These are phyloP conservation scores for Fusarium nisikadoi DNA, from an alignment of 2,329 filamentous ascomycete genomes.

Conservation along the genomic window DNA sequence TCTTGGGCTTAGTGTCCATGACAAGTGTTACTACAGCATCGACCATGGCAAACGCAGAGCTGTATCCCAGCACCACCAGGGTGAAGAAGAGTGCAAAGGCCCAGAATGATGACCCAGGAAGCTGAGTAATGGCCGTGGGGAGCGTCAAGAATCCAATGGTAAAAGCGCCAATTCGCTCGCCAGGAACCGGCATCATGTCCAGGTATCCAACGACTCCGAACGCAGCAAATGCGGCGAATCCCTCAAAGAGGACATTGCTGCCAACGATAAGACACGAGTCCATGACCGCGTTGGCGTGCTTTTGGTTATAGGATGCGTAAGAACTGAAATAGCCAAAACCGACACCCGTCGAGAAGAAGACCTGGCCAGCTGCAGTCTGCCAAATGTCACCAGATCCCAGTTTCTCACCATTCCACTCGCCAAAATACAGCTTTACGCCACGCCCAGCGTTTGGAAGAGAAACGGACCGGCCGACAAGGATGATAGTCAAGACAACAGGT, in stretches of 20 bases:
- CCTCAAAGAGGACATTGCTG: conserved; percentile 67
- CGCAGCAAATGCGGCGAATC: conserved; percentile 58
- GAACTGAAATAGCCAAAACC: conserved; percentile 69
- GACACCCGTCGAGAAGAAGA: conserved; percentile 69
- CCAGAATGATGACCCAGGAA: conserved; percentile 69
- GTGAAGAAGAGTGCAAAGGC: conserved; percentile 68
- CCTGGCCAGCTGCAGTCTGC: conserved; percentile 69
- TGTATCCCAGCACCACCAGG: conserved; percentile 66
- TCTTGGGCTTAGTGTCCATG: conserved; percentile 59
- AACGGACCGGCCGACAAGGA: conserved; percentile 63
- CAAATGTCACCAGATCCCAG: conserved; percentile 63
- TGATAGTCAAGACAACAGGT: conserved; percentile 66
- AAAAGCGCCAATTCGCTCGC: conserved; percentile 62
- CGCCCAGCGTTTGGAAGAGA: conserved; percentile 65
- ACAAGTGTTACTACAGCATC: conserved; percentile 65
- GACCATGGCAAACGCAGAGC: conserved; percentile 68
- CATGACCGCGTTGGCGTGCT: conserved; percentile 68
- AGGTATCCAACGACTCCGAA: conserved; percentile 67
- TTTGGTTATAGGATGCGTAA: conserved; percentile 68
- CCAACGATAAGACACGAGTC: conserved; percentile 65
- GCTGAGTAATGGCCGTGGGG: conserved; percentile 65
- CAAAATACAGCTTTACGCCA: conserved; percentile 61
- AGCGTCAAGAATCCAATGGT: conserved; percentile 68
- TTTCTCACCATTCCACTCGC: conserved; percentile 59
- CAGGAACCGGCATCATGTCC: conserved; percentile 50